These are phyloP conservation scores for Lactarius evosmus DNA, from an alignment of 768 basidiomycete genomes.

Conservation along the genomic window DNA sequence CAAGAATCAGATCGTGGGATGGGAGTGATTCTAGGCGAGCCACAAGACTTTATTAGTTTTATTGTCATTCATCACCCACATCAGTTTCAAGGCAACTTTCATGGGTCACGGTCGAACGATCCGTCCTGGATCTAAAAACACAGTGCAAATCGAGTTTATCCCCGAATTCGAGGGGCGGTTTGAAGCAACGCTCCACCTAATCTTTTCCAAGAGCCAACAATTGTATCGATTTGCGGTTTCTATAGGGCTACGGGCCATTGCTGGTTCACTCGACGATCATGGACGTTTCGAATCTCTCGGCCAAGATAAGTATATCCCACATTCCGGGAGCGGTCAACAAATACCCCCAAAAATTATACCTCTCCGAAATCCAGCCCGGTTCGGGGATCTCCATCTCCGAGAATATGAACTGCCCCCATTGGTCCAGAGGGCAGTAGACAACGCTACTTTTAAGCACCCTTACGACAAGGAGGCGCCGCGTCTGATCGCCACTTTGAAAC, in stretches of 20 bases:
- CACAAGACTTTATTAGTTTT: not conserved
- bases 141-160: slow-evolving; percentile 2
- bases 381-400: not conserved
- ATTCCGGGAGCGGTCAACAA: not conserved
- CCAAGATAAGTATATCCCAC: not conserved
- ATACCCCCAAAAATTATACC: slow-evolving; percentile 1
- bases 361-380: not conserved
- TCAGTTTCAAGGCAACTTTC: slow-evolving; percentile 11
- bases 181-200: slow-evolving; percentile 11
- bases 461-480: not conserved
- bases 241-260: slow-evolving; percentile 1
- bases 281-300: slow-evolving; percentile 1
- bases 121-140: slow-evolving; percentile 10
- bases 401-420: slow-evolving; percentile 6
- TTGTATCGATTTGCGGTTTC: slow-evolving; percentile 2
- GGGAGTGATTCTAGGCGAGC: slow-evolving; percentile 15
- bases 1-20: slow-evolving; percentile 2
- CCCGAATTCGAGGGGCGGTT: slow-evolving; percentile 19
- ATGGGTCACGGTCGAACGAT: not conserved
- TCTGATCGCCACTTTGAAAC: not conserved
- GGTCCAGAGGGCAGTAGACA: not conserved
- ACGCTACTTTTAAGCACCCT: not conserved
- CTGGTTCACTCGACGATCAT: slow-evolving; percentile 17
- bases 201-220: slow-evolving; percentile 7
- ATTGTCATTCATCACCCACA: not conserved